A percentile compares a stretch with the other conserved stretches of the same genome.
phyloP scores from a whole-genome alignment of 1,284 basidiomycete genomes.

The Fomitopsis schrenkii region DNA sequence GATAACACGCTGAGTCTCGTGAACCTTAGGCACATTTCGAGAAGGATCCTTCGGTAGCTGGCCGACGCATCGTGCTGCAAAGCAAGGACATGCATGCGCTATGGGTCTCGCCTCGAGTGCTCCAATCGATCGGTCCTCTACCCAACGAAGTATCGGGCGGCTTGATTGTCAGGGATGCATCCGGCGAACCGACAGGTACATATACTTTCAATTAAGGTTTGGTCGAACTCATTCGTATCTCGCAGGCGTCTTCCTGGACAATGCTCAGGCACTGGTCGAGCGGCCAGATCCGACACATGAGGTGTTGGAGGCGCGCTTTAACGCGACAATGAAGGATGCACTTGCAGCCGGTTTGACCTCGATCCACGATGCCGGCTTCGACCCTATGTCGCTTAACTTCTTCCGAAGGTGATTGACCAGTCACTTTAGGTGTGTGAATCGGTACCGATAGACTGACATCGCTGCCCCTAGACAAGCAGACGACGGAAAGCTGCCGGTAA shows the following conservation, averaged over 20 bases:
- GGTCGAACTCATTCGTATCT: neutral
- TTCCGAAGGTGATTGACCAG: constrained; percentile 53
- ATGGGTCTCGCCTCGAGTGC: constrained; percentile 72
- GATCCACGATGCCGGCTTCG: constrained; percentile 81
- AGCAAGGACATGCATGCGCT: constrained; percentile 88
- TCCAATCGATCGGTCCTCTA: constrained; percentile 58
- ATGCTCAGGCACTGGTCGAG: constrained; percentile 63
- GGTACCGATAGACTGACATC: neutral
- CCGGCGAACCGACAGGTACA: constrained; percentile 74
- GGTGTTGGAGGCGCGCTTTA: constrained; percentile 62
- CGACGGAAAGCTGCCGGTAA: constrained; percentile 57
- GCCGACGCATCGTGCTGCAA: constrained; percentile 69
- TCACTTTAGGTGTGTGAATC: neutral
- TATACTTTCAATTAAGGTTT: constrained; percentile 10
- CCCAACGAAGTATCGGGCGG: constrained; percentile 75
- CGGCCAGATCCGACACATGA: constrained; percentile 63
- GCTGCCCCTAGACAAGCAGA: constrained; percentile 50
- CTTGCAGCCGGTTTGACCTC: constrained; percentile 71
- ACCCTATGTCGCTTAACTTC: constrained; percentile 66
- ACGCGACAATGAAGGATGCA: constrained; percentile 62
- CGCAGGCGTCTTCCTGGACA: constrained; percentile 66
- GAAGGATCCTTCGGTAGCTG: constrained; percentile 58
- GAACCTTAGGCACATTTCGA: constrained; percentile 65
- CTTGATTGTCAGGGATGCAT: constrained; percentile 65
- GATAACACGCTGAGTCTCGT: neutral